phyloP scores from a whole-genome alignment of 2,329 filamentous ascomycete species.

The Colletotrichum magnum region DNA sequence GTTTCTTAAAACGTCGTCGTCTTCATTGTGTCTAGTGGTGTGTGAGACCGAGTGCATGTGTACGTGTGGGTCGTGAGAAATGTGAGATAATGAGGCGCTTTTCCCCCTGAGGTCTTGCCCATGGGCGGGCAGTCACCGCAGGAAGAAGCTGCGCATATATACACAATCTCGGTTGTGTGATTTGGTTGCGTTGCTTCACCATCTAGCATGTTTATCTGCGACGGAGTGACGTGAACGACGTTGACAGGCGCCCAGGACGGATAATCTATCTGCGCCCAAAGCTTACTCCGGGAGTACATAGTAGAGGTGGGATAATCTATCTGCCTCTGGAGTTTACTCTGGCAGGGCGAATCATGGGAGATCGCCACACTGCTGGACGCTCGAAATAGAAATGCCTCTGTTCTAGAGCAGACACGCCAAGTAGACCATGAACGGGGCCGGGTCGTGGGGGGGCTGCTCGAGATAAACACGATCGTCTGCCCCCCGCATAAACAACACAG shows the following conservation, averaged over 20 bases:
- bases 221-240: not conserved
- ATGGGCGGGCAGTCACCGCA: too few species aligned
- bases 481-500: too few species aligned
- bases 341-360: not conserved
- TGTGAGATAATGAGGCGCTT: not conserved
- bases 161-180: slow-evolving; percentile 25
- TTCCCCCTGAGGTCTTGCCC: not conserved
- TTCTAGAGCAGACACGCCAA: slow-evolving; percentile 9
- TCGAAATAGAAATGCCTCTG: slow-evolving; percentile 2
- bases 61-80: not conserved
- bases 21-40: not conserved
- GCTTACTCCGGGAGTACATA: not conserved
- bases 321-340: too few species aligned
- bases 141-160: slow-evolving; percentile 29
- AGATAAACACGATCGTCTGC: not conserved
- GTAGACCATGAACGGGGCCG: not conserved
- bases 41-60: not conserved
- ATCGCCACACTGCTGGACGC: not conserved
- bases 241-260: not conserved
- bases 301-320: not conserved
- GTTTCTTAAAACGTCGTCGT: not conserved
- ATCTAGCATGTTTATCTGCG: slow-evolving; percentile 4
- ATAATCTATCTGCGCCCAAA: slow-evolving; percentile 10
- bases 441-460: not conserved
- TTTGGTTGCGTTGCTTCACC: not conserved